A percentile compares a stretch with the other conserved stretches of the same genome.
phyloP scores from a whole-genome alignment of 2,329 filamentous ascomycete genomes.

The Chlorencoelia australis region DNA sequence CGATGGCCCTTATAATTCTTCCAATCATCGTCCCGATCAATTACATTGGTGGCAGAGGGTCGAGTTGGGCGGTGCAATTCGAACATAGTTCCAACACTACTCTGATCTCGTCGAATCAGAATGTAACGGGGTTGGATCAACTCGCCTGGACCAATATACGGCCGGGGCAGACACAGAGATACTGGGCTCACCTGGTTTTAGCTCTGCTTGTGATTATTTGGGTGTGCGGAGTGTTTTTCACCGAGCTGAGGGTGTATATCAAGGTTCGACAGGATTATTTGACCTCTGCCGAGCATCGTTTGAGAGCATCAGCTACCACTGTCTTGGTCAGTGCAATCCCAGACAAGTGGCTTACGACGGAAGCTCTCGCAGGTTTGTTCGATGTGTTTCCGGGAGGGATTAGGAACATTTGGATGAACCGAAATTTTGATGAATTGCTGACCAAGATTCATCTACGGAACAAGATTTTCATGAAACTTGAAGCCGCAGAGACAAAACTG shows the following conservation, averaged over 20 bases:
- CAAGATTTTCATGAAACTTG: conserved; percentile 59
- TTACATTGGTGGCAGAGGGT: conserved; percentile 54
- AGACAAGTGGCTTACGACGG: conserved; percentile 75
- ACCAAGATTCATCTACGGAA: conserved; percentile 75
- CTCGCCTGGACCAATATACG: conserved; percentile 52
- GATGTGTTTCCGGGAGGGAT: conserved; percentile 95
- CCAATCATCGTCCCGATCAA: conserved; percentile 85
- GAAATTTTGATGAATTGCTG: conserved; percentile 72
- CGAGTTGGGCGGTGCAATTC: conserved; percentile 30
- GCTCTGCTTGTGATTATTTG: conserved; percentile 70
- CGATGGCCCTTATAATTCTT: conserved; percentile 66
- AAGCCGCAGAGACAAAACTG: conserved; percentile 74
- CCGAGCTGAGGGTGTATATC: conserved; percentile 79
- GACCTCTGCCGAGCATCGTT: conserved; percentile 86
- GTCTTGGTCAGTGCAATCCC: conserved; percentile 90
- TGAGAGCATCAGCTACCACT: conserved; percentile 88
- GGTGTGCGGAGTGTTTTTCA: conserved; percentile 79
- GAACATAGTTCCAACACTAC: conserved; percentile 26
- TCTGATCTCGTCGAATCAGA: conserved; percentile 5
- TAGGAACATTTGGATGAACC: conserved; percentile 92
- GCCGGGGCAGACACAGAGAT: conserved; percentile 32
- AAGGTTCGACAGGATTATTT: conserved; percentile 90
- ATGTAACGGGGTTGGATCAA: conserved; percentile 57
- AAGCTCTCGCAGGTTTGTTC: conserved; percentile 74
- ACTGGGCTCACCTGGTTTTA: conserved; percentile 77